Evolutionary conservation across 2,329 filamentous ascomycete species (phyloP).

Genomic region (Penicillium sp.): DNA sequence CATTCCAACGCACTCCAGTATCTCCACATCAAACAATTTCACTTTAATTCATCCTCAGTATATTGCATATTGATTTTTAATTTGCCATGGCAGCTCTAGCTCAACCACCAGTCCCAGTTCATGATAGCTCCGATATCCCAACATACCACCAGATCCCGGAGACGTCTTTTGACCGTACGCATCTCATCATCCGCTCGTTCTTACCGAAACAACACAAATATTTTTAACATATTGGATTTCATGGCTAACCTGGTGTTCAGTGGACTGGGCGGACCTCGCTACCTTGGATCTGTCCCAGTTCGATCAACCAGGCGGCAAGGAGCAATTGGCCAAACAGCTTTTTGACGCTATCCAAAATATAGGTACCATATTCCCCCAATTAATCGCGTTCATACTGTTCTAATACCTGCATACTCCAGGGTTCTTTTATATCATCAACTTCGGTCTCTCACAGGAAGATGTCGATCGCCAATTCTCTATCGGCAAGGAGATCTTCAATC

Average conservation of each 20-base stretch:
- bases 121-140: not conserved
- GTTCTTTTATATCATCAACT: conserved; percentile 64
- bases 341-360: conserved; percentile 52
- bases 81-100: not conserved
- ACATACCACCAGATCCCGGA: conserved; percentile 2
- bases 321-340: conserved; percentile 53
- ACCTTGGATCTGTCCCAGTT: conserved; percentile 58
- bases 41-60: not conserved
- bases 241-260: conserved; percentile 2
- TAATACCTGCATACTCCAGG: conserved; percentile 31
- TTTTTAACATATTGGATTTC: too few relatives aligned
- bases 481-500: conserved; percentile 56
- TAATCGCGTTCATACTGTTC: not conserved
- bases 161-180: not conserved
- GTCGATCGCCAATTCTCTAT: conserved; percentile 62
- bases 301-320: conserved; percentile 54
- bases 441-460: conserved; percentile 57
- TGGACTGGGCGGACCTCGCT: conserved; percentile 54
- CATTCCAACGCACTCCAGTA: too few relatives aligned
- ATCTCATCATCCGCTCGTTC: not conserved
- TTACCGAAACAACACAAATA: not conserved
- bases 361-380: conserved; percentile 8
- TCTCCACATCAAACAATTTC: not conserved
- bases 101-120: not conserved
- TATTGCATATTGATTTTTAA: not conserved